phyloP scores from a whole-genome alignment of 225 moss, liverwort and hornwort genomes.

The Bryum argenteum region DNA sequence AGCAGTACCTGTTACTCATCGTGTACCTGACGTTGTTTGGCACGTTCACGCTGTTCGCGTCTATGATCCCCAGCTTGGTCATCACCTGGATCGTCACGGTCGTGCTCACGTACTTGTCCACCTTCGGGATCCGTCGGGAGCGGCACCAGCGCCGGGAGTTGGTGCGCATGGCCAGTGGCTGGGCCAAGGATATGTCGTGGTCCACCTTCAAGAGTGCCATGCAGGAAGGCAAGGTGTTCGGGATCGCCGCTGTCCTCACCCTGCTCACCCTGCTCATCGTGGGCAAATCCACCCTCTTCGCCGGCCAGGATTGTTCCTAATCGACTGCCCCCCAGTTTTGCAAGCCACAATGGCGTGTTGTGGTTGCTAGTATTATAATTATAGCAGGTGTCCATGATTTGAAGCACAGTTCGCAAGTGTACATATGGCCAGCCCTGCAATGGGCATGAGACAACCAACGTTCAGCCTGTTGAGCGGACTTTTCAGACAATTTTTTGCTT shows the following conservation, averaged over 20 bases:
- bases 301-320: conserved; percentile 34
- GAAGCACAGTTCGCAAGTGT: conserved; percentile 20
- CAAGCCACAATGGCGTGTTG: not conserved
- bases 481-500: not conserved
- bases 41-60: conserved; percentile 49
- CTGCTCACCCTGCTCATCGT: conserved; percentile 48
- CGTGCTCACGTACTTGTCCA: conserved; percentile 52
- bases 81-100: conserved; percentile 58
- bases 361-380: not conserved
- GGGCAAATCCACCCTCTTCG: conserved; percentile 39
- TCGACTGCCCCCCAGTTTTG: not conserved
- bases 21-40: conserved; percentile 44
- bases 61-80: conserved; percentile 55
- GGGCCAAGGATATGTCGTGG: conserved; percentile 62
- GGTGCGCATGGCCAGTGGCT: conserved; percentile 38
- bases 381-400: not conserved
- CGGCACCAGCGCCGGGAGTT: conserved; percentile 39
- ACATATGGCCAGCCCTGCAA: not conserved
- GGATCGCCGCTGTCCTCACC: conserved; percentile 30
- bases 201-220: conserved; percentile 50
- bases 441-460: not conserved
- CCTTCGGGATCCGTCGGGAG: conserved; percentile 41
- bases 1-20: conserved; percentile 49
- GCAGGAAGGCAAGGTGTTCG: conserved; percentile 55
- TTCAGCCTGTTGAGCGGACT: not conserved